Evolutionary conservation across 73 alveolate genomes (phyloP), one percentile per base, ranked within the genome.

Genomic region (Chromera velia): DNA sequence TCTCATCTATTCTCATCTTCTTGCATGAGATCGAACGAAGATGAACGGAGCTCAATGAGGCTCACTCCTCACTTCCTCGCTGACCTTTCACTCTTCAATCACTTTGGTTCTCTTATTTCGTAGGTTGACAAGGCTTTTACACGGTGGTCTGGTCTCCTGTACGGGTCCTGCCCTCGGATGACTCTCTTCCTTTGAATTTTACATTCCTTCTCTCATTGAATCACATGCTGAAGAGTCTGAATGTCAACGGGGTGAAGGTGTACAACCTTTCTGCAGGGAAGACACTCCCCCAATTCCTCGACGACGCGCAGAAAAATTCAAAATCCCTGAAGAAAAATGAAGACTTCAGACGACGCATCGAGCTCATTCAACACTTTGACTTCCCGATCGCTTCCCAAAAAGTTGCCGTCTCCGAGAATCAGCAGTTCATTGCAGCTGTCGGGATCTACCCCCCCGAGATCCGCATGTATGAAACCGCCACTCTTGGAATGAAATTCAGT

Each of bases 361-460:
- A 91, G 74, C 78, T 91, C 68, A 87, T 91, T 70, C 82, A 90
- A 82, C 95, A 91, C 79, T 91, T 91, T 68, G 97, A 90, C 83
- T 91, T 91, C 86, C 87, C 90, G 32, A 88, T 81, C 32, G 90
- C 92, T 13, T 82, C 93, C 18, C 76, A 88, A 70, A 48, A 95
- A 69, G 90, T 95, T 19, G 77, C 88, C 68, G 79, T 91, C 74
- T 77, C 96, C 32, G 76, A 86, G 46, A 97, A 95, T 75, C 87
- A 90, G 32, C 73, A 93, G 72, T 91, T 90, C 89, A 81, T 95
- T 26, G 77, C 92, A 18, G 94, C 98, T 55, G 80, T 96, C 62
- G 99, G 99, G 63, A 90, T 94, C 48, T 96, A 96, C 81, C 94
- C 98, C 10, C 98, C 99, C 31, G 90, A 93, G 88, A 81, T 78